A percentile compares a stretch with the other conserved stretches of the same genome.
phyloP scores from a whole-genome alignment of 2,329 filamentous ascomycete species.

The Fusarium staphyleae region DNA sequence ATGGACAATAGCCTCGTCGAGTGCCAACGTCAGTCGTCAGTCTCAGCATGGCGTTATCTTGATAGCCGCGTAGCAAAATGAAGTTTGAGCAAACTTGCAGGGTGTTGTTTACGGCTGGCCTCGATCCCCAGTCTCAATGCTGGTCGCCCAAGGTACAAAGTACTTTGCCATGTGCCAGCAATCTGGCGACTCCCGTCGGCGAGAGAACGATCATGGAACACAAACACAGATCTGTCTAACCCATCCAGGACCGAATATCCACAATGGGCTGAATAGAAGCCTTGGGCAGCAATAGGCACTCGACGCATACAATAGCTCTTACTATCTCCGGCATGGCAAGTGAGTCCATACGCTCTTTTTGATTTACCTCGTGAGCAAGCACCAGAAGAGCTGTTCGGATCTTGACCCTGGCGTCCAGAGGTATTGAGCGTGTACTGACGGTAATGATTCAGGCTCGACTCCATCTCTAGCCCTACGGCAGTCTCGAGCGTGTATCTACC shows the following conservation, averaged over 20 bases:
- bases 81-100: constrained; percentile 14
- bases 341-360: neutral
- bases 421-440: too few species aligned
- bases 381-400: neutral
- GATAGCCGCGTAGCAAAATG: too few species aligned
- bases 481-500: neutral
- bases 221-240: constrained; percentile 32
- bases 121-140: constrained; percentile 22
- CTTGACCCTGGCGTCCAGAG: too few species aligned
- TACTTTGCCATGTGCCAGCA: constrained; percentile 42
- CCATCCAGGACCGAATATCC: constrained; percentile 32
- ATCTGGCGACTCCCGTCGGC: constrained; percentile 22
- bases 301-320: neutral
- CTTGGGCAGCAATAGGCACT: neutral
- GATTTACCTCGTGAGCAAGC: neutral
- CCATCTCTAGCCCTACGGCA: constrained; percentile 22
- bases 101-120: constrained; percentile 15
- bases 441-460: neutral
- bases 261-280: constrained; percentile 10
- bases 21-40: constrained; percentile 11
- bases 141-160: constrained; percentile 31
- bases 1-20: neutral
- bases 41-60: too few species aligned
- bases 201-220: constrained; percentile 32
- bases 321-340: neutral